Evolutionary conservation across 495 filamentous ascomycete genomes (phyloP).

Genomic region (Penicillium desertorum): DNA sequence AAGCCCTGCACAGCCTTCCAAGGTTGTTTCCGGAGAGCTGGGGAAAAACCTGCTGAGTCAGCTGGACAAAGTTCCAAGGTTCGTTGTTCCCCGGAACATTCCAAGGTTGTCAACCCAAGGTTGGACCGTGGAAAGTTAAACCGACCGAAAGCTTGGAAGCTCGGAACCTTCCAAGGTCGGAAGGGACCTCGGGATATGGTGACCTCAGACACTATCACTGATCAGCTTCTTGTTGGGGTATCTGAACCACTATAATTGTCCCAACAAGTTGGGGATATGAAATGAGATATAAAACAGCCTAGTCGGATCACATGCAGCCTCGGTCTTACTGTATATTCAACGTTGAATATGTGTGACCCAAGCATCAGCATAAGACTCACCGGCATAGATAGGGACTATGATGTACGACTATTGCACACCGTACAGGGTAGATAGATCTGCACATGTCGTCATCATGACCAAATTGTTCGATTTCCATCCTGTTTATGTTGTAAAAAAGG

Average conservation of each 20-base stretch:
- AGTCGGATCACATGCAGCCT: conserved; percentile 30
- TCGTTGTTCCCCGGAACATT: neutral
- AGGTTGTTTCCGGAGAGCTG: too few relatives aligned
- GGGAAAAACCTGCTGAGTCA: neutral
- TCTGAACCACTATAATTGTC: neutral
- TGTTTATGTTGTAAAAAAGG: neutral
- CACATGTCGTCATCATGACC: neutral
- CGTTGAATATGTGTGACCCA: neutral
- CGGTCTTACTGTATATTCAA: conserved; percentile 11
- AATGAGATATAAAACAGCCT: neutral
- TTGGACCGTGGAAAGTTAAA: neutral
- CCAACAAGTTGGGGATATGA: conserved; percentile 24
- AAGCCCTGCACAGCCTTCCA: too few relatives aligned
- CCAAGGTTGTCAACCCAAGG: neutral
- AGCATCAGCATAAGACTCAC: neutral
- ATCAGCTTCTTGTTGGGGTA: conserved; percentile 14
- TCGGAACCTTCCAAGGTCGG: too few relatives aligned
- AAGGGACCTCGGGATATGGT: too few relatives aligned
- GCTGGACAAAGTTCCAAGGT: neutral
- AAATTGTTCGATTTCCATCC: neutral
- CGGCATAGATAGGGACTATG: neutral
- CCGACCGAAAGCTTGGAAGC: too few relatives aligned
- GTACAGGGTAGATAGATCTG: neutral
- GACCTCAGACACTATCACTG: too few relatives aligned
- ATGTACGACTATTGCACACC: neutral